A percentile compares a stretch with the other conserved stretches of the same genome.
Conservation (phyloP, 768 basidiomycete species). For the Suillus lakei region DNA sequence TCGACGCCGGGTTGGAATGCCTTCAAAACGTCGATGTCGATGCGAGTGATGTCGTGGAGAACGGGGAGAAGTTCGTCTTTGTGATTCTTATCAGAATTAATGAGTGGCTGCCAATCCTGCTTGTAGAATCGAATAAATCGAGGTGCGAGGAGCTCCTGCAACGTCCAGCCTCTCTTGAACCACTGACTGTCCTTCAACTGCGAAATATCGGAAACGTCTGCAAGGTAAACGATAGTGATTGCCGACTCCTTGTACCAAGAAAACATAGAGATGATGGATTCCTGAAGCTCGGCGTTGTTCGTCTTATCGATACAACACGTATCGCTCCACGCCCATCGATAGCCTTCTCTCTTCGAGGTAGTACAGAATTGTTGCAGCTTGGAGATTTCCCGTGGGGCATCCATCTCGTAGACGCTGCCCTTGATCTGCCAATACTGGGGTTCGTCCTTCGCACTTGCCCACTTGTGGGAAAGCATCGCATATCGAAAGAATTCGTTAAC, state of each 20-base stretch:
- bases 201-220: constrained; percentile 29
- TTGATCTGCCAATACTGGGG: constrained; percentile 12
- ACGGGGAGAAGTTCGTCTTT: background rate
- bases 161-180: constrained; percentile 27
- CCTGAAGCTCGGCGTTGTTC: constrained; percentile 27
- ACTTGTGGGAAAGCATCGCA: constrained; percentile 15
- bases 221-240: constrained; percentile 33
- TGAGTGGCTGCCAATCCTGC: constrained; percentile 24
- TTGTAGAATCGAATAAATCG: constrained; percentile 28
- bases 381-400: background rate
- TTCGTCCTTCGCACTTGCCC: constrained; percentile 16
- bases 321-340: constrained; percentile 35
- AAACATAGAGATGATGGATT: constrained; percentile 37
- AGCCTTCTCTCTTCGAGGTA: constrained; percentile 31
- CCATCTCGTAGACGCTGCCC: constrained; percentile 19
- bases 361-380: constrained; percentile 38
- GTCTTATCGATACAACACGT: constrained; percentile 34
- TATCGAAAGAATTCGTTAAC: constrained; percentile 17
- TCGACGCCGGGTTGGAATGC: constrained; percentile 30
- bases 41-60: constrained; percentile 11
- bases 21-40: constrained; percentile 25
- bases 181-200: constrained; percentile 30
- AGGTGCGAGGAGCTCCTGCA: constrained; percentile 34
- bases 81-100: constrained; percentile 4
- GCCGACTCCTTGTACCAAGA: constrained; percentile 31